A percentile compares a stretch with the other conserved stretches of the same genome.
Conservation (phyloP, 116 monocot genomes). For the Thalassia testudinum region DNA sequence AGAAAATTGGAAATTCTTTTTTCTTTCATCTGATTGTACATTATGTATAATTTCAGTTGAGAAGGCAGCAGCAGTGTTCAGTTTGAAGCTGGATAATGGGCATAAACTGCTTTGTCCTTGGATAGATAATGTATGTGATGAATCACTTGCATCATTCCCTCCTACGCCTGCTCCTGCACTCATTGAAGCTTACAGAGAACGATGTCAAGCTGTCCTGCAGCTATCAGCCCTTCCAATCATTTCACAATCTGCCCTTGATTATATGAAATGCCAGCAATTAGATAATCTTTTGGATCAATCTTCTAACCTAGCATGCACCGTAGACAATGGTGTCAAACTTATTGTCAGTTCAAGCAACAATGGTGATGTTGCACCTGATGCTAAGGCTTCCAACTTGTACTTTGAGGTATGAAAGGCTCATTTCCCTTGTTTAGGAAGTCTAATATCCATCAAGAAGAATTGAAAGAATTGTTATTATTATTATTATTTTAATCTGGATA, state of each 20-base stretch:
- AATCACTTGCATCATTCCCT: conserved; percentile 54
- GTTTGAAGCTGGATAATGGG: conserved; percentile 82
- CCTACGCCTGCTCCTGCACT: conserved; percentile 52
- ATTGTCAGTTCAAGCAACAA: conserved; percentile 18
- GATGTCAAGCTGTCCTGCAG: conserved; percentile 21
- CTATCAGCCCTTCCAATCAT: conserved; percentile 65
- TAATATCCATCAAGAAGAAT: background rate
- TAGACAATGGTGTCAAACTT: conserved; percentile 30
- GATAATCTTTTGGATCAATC: conserved; percentile 35
- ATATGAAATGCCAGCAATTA: conserved; percentile 46
- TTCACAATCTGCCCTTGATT: conserved; percentile 44
- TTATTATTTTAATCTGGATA: no score
- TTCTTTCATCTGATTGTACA: no score
- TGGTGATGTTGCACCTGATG: conserved; percentile 18
- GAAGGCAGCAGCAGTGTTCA: conserved; percentile 92
- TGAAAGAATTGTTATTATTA: no score
- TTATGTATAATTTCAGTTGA: conserved; percentile 44
- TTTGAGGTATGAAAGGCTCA: conserved; percentile 46
- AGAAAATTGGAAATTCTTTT: no score
- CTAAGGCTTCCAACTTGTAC: conserved; percentile 22
- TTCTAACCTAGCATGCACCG: conserved; percentile 13
- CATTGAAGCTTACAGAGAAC: conserved; percentile 51
- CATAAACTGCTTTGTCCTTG: conserved; percentile 88
- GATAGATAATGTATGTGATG: conserved; percentile 92
- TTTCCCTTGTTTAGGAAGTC: no score